Evolutionary conservation across 495 filamentous ascomycete genomes (phyloP), one percentile per base, ranked within the genome.

Genomic region (Oleoguttula mirabilis): DNA sequence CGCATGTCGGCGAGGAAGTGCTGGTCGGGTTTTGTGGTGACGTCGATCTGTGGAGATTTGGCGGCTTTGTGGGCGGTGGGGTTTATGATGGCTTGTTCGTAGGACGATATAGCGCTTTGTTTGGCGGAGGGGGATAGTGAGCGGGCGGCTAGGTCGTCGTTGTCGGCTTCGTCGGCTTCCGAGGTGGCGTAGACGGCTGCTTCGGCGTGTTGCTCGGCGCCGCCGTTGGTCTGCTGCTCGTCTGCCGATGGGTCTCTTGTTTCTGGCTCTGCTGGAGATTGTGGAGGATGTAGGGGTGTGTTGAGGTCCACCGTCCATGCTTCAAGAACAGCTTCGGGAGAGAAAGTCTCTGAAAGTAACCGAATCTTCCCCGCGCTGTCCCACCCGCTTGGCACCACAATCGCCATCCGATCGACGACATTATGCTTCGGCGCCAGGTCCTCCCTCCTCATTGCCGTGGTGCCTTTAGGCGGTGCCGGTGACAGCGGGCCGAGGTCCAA

Each of bases 331-430:
- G 32, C 73, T 64, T 98, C 90, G 32, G 92, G 82, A 47, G 94
- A 85, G 55, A 95, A 96, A 11, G 81, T 84, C 65, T 95, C 92
- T n/a, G 84, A 71, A 14, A 96, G 67, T 30, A 95, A 83, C 16
- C 88, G 73, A 45, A 99, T 94, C 62, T 96, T 99, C 21, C 84
- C 88, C 86, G 88, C 95, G 0, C 87, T 94, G 60, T 99, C 90
- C 92, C 92, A 96, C 58, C 94, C 93, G 10, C 86, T 80, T 3
- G 90, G 92, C 1, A 99, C 78, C 0, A 94, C 68, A 23, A 96
- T 81, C 66, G 88, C 93, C 59, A 96, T 92, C 22, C 92, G 70
- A 59, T 96, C 92, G 47, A 94, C 92, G 39, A 94, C 82, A 55
- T 96, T 95, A 61, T 90, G 83, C 63, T 88, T 94, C 20, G 95